Evolutionary conservation across 2,329 filamentous ascomycete genomes (phyloP), one percentile per base, ranked within the genome.

Genomic region (Paracoccidioides lutzii): DNA sequence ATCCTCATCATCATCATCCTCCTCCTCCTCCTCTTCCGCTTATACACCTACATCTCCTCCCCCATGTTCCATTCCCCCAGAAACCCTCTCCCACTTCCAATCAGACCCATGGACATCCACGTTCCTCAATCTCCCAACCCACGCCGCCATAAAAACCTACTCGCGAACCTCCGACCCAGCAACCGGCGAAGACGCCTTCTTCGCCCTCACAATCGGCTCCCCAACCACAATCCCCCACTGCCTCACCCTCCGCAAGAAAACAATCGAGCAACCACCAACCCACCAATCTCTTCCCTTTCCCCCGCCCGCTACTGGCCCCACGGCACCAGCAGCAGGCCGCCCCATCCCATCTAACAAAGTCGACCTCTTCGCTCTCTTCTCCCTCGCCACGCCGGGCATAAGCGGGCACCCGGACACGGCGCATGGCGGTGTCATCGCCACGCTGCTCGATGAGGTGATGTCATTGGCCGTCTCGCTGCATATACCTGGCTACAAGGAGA

Each of bases 401-500:
- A 67, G 66, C 30, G 71, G 72, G 3, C 71, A 74, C 58, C 69
- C 71, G 1, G 56, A 58, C 4, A 69, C 68, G 1, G 68, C 67
- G 22, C 73, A 75, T 52, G 73, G 73, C 3, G 73, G 72, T 14
- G 61, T 74, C 38, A 59, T 71, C 10, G 69, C 70, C 33, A 70
- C 70, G 4, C 56, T 74, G 28, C 65, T 76, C 30, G 73, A 76
- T 55, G 73, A 76, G 61, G 66, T 69, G 30, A 74, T 75, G 70
- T 73, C 71, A 1, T 57, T 72, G 12, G 67, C 67, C 10, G 65
- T 73, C 33, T 65, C 67, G 54, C 58, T 66, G 32, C 68, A 69
- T 60, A 58, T 64, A 8, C 60, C 59, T n/a, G 43, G 54, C 43
- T 56, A 59, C 55, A 32, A 37, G 2, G 40, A 51, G n/a, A 50